Percentiles rank a stretch among this genome's conserved stretches.
phyloP scores from a whole-genome alignment of 2,329 filamentous ascomycete genomes.

The Spiromastix sp. region DNA sequence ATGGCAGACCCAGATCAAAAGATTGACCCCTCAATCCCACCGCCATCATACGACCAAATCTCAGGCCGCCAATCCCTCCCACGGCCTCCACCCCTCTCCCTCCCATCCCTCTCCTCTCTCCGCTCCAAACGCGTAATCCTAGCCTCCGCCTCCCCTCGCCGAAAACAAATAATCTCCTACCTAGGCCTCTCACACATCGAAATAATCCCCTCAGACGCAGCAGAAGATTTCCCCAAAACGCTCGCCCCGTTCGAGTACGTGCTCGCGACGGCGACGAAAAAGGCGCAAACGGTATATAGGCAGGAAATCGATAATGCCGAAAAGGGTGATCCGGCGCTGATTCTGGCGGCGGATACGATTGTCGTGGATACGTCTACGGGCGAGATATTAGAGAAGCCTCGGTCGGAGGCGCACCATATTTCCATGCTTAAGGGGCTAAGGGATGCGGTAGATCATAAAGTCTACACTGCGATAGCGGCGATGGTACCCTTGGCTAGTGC shows the following conservation, averaged over 20 bases:
- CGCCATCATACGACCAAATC: slow-evolving; percentile 25
- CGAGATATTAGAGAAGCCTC: slow-evolving; percentile 81
- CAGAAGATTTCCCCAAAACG: slow-evolving; percentile 75
- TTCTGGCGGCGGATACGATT: slow-evolving; percentile 85
- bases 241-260: slow-evolving; percentile 86
- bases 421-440: slow-evolving; percentile 73
- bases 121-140: slow-evolving; percentile 75
- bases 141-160: slow-evolving; percentile 77
- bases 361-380: slow-evolving; percentile 64
- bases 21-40: slow-evolving; percentile 18
- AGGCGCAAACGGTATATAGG: slow-evolving; percentile 65
- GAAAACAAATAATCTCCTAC: slow-evolving; percentile 67
- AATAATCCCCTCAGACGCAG: slow-evolving; percentile 69
- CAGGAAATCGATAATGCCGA: slow-evolving; percentile 45
- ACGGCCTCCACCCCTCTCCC: slow-evolving; percentile 52
- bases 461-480: slow-evolving; percentile 76
- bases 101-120: slow-evolving; percentile 69
- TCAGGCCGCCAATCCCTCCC: slow-evolving; percentile 19
- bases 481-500: slow-evolving; percentile 75
- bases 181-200: slow-evolving; percentile 75
- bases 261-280: slow-evolving; percentile 70
- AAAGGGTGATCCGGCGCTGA: slow-evolving; percentile 64
- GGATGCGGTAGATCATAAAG: slow-evolving; percentile 66
- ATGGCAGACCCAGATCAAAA: too few species aligned
- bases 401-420: slow-evolving; percentile 68